Percentiles rank a stretch among this genome's conserved stretches.
phyloP scores from a whole-genome alignment of 106 monocot species.

The Platanthera guangdongensis region DNA sequence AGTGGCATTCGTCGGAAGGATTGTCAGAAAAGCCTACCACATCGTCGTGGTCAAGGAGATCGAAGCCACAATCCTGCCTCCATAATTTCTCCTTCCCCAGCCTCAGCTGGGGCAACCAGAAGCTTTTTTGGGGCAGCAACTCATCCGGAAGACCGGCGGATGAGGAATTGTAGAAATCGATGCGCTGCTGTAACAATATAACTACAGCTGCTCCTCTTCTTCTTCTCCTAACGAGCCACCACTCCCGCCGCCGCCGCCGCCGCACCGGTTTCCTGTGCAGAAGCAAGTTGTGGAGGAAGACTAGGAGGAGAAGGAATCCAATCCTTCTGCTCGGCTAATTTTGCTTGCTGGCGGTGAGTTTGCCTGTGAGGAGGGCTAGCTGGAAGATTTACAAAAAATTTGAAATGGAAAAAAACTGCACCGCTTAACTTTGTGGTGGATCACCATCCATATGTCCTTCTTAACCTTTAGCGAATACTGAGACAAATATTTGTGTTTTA shows the following conservation, averaged over 20 bases:
- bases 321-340: too few relatives aligned
- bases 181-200: too few relatives aligned
- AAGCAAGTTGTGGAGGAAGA: slow-evolving; percentile 4
- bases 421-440: too few relatives aligned
- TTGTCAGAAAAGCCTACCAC: slow-evolving; percentile 9
- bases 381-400: too few relatives aligned
- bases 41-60: background rate
- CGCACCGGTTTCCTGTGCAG: background rate
- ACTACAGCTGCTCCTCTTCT: background rate
- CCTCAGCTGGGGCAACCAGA: slow-evolving; percentile 19
- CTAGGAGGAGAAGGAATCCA: background rate
- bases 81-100: slow-evolving; percentile 23
- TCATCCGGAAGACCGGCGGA: background rate
- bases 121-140: slow-evolving; percentile 19
- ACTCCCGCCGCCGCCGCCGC: background rate
- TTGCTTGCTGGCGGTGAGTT: too few relatives aligned
- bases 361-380: too few relatives aligned
- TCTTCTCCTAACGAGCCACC: background rate
- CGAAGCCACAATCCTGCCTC: slow-evolving; percentile 9
- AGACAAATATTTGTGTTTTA: too few relatives aligned
- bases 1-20: background rate
- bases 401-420: too few relatives aligned
- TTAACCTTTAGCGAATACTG: too few relatives aligned
- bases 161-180: background rate
- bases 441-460: too few relatives aligned